A percentile compares a stretch with the other conserved stretches of the same genome.
phyloP scores from a whole-genome alignment of 306 rosid genomes.

The Acmispon strigosus region DNA sequence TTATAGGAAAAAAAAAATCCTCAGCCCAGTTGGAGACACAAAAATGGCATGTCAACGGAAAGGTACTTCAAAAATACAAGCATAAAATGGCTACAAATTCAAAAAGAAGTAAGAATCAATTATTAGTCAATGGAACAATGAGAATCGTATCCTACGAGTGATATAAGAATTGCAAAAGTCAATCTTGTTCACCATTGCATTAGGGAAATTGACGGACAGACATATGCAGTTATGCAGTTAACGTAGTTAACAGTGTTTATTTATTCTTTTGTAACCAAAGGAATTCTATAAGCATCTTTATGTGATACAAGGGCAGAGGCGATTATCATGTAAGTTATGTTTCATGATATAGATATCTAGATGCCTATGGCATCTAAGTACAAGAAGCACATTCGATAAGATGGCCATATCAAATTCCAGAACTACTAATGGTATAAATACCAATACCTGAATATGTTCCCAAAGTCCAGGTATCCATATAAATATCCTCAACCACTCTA shows the following conservation, averaged over 20 bases:
- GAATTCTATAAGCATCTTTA: not conserved
- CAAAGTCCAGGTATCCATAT: not conserved
- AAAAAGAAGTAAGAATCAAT: not conserved
- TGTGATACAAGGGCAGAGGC: not conserved
- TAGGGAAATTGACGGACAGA: not conserved
- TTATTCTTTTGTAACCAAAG: not conserved
- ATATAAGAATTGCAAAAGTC: not conserved
- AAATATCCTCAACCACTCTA: not conserved
- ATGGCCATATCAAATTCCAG: not conserved
- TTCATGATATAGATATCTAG: not conserved
- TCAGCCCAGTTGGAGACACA: constrained; percentile 2
- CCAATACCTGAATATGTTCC: not conserved
- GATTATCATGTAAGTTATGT: not conserved
- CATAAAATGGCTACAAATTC: constrained; percentile 7
- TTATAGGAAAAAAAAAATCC: not conserved
- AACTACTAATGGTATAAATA: constrained; percentile 1
- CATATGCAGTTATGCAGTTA: not conserved
- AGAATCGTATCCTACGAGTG: not conserved
- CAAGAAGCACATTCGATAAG: constrained; percentile 8
- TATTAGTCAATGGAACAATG: not conserved
- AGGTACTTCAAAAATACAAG: not conserved
- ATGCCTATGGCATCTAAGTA: not conserved
- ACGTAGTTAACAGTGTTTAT: not conserved
- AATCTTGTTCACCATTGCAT: not conserved
- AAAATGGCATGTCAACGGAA: not conserved